Conservation (phyloP, 768 basidiomycete species). For the Auriscalpium microsporum region DNA sequence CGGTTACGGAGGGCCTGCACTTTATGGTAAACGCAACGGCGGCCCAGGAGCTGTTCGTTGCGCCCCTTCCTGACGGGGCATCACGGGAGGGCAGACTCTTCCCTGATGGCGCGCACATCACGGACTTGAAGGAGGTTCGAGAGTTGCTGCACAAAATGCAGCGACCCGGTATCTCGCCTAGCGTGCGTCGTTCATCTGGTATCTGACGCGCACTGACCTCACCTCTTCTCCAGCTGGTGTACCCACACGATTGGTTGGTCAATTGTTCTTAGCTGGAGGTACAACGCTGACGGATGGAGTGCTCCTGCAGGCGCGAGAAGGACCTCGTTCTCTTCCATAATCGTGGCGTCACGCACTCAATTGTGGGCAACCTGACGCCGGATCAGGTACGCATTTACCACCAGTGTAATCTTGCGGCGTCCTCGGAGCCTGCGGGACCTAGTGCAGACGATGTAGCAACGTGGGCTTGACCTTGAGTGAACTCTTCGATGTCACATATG, state of each 20-base stretch:
- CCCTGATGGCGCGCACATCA: constrained; percentile 76
- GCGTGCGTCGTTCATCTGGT: constrained; percentile 30
- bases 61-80: constrained; percentile 59
- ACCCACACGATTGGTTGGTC: constrained; percentile 77
- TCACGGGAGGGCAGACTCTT: constrained; percentile 58
- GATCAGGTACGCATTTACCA: constrained; percentile 71
- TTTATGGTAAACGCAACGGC: constrained; percentile 89
- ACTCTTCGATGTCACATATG: too few relatives aligned
- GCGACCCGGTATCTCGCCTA: constrained; percentile 79
- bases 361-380: constrained; percentile 63
- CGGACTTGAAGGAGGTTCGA: constrained; percentile 63
- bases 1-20: constrained; percentile 71
- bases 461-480: constrained; percentile 35
- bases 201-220: background rate
- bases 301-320: constrained; percentile 36
- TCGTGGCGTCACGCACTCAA: constrained; percentile 70
- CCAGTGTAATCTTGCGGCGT: constrained; percentile 83
- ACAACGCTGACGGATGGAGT: background rate
- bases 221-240: constrained; percentile 47
- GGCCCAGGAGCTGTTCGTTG: constrained; percentile 54
- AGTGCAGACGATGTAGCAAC: constrained; percentile 53
- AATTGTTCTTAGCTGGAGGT: background rate
- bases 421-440: constrained; percentile 63
- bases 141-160: constrained; percentile 79
- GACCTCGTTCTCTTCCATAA: constrained; percentile 86